These are phyloP conservation scores for Solanum sparsipilum DNA, from an alignment of 257 asterid genomes.

Conservation along the genomic window DNA sequence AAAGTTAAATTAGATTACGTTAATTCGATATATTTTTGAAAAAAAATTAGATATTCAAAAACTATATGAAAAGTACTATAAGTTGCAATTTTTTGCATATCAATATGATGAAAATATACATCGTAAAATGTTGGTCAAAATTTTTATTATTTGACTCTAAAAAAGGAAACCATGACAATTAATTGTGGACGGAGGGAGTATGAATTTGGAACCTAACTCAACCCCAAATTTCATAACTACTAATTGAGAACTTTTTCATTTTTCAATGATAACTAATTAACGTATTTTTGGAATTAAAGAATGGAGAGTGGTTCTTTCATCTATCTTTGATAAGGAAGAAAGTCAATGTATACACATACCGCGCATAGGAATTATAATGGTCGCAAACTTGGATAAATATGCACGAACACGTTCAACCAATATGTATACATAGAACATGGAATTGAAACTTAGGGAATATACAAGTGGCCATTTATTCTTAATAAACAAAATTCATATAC, in stretches of 20 bases:
- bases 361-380: neutral
- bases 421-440: neutral
- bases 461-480: neutral
- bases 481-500: neutral
- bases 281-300: neutral
- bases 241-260: neutral
- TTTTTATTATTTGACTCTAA: too few species aligned
- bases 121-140: too few species aligned
- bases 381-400: neutral
- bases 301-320: neutral
- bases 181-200: too few species aligned
- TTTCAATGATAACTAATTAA: neutral
- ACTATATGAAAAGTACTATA: too few species aligned
- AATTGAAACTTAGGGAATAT: neutral
- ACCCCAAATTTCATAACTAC: too few species aligned
- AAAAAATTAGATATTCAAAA: too few species aligned
- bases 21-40: too few species aligned
- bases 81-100: too few species aligned
- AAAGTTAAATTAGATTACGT: too few species aligned
- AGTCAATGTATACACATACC: neutral
- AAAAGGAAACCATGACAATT: too few species aligned
- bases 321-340: neutral
- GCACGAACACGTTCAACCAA: neutral
- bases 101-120: too few species aligned
- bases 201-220: too few species aligned